These are phyloP conservation scores for Rhizodiscina lignyota DNA, from an alignment of 495 filamentous ascomycete genomes.

Conservation along the genomic window DNA sequence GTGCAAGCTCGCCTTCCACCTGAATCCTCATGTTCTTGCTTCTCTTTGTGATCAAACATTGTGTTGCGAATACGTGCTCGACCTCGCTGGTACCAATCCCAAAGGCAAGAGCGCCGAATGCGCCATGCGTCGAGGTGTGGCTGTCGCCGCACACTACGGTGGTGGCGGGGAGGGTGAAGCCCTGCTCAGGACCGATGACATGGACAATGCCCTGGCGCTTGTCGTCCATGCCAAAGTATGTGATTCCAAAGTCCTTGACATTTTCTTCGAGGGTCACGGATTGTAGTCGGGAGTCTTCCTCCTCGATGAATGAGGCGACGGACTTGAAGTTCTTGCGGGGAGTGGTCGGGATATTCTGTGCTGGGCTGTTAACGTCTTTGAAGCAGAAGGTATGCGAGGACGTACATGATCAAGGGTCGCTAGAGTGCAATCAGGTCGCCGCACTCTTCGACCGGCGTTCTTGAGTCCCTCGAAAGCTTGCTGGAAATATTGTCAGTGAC, in stretches of 20 bases:
- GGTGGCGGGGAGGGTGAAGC: slow-evolving; percentile 93
- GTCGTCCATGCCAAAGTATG: slow-evolving; percentile 92
- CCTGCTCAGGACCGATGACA: slow-evolving; percentile 97
- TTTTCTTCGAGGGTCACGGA: slow-evolving; percentile 93
- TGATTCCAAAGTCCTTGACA: slow-evolving; percentile 88
- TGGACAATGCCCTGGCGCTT: slow-evolving; percentile 97
- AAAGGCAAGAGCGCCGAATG: slow-evolving; percentile 88
- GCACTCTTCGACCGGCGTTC: slow-evolving; percentile 71
- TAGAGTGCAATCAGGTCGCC: slow-evolving; percentile 89
- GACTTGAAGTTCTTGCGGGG: slow-evolving; percentile 79
- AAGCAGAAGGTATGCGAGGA: slow-evolving; percentile 6
- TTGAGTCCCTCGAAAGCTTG: slow-evolving; percentile 95
- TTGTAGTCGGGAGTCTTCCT: slow-evolving; percentile 83
- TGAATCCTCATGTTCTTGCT: slow-evolving; percentile 98
- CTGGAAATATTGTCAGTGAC: slow-evolving; percentile 25
- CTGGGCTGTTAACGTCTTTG: slow-evolving; percentile 3
- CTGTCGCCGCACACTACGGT: slow-evolving; percentile 96
- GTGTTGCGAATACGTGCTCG: slow-evolving; percentile 93
- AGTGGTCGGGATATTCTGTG: slow-evolving; percentile 77
- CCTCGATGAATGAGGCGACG: slow-evolving; percentile 71
- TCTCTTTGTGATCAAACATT: slow-evolving; percentile 81
- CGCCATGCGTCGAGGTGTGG: slow-evolving; percentile 94
- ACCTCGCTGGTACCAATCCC: slow-evolving; percentile 98
- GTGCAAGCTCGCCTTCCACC: slow-evolving; percentile 78
- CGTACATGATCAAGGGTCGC: slow-evolving; percentile 94